phyloP scores from a whole-genome alignment of 352 stramenopile genomes.

The Pythium insidiosum region DNA sequence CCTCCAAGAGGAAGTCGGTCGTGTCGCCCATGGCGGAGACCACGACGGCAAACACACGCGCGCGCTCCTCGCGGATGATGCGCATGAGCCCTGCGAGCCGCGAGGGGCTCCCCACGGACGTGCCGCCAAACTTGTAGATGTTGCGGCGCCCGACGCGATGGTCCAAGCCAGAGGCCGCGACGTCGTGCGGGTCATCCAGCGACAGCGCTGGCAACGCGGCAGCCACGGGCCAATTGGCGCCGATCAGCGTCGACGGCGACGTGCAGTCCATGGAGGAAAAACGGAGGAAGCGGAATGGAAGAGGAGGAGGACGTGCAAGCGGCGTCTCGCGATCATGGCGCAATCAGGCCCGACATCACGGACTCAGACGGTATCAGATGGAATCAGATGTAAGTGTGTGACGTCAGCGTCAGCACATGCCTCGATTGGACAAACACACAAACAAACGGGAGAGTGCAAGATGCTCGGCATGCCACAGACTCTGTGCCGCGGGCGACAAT shows the following conservation, averaged over 20 bases:
- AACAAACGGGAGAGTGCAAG: too few relatives aligned
- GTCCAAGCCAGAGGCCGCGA: conserved; percentile 22
- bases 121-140: conserved; percentile 83
- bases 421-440: too few relatives aligned
- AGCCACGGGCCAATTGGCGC: conserved; percentile 32
- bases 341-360: too few relatives aligned
- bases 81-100: conserved; percentile 55
- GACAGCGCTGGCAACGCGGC: conserved; percentile 20
- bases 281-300: neutral
- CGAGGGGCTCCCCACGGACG: conserved; percentile 55
- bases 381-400: too few relatives aligned
- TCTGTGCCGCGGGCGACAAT: too few relatives aligned
- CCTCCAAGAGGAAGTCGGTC: conserved; percentile 68
- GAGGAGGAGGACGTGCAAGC: neutral
- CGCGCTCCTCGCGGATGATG: conserved; percentile 51
- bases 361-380: too few relatives aligned
- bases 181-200: conserved; percentile 12
- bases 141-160: conserved; percentile 52
- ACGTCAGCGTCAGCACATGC: too few relatives aligned
- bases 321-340: conserved; percentile 6
- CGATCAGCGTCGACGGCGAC: conserved; percentile 63
- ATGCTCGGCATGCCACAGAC: too few relatives aligned
- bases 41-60: conserved; percentile 54
- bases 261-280: conserved; percentile 58
- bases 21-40: conserved; percentile 76